phyloP scores from a whole-genome alignment of 495 filamentous ascomycete genomes.

The Tuber microsphaerosporum region DNA sequence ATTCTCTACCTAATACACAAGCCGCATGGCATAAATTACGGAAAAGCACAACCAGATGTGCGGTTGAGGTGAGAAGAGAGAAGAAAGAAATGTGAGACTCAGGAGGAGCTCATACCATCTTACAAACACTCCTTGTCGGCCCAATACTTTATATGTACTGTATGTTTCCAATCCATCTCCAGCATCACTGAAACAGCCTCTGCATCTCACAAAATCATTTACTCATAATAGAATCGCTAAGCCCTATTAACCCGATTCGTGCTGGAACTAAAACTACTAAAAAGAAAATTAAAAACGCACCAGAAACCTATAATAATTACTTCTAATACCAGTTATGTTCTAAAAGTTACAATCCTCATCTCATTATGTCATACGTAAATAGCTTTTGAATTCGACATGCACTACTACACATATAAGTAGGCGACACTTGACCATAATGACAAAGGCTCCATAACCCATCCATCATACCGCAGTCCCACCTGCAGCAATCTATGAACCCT shows the following conservation, averaged over 20 bases:
- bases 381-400: not conserved
- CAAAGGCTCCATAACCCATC: not conserved
- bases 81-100: not conserved
- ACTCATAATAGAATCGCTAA: not conserved
- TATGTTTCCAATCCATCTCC: not conserved
- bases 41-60: conserved; percentile 2
- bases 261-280: not conserved
- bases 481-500: not conserved
- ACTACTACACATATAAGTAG: not conserved
- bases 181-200: not conserved
- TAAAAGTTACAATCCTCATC: not conserved
- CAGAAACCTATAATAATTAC: not conserved
- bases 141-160: not conserved
- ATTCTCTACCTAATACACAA: not conserved
- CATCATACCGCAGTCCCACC: not conserved
- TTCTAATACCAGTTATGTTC: conserved; percentile 1
- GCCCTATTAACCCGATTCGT: not conserved
- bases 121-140: not conserved
- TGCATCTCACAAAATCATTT: not conserved
- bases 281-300: not conserved
- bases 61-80: not conserved
- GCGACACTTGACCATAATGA: not conserved
- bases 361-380: conserved; percentile 1
- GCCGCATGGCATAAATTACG: not conserved
- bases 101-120: not conserved